Base-by-base conservation (phyloP, 1,284 basidiomycete species). In the Neonothopanus nambi region DNA sequence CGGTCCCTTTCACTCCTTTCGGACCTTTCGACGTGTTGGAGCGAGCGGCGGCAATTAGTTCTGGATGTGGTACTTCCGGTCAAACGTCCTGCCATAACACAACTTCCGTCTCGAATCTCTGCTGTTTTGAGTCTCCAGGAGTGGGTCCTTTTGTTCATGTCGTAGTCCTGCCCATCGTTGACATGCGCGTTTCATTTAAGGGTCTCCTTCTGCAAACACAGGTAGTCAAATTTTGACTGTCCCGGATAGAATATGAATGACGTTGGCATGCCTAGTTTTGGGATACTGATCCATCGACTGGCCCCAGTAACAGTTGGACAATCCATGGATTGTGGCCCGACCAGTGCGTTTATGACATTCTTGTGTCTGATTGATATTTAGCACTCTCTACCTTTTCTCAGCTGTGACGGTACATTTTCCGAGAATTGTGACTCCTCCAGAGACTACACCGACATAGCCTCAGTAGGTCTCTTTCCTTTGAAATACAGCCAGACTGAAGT, bases 301-400 rank as follows among this genome's bases (percentile, higher is more conserved):
- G 87, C 2, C 87, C 89, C 17, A 64, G 62, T 8, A 62, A 86
- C 63, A 86, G 82, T 60, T 91, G 89, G 87, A 88, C 87, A 0
- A 87, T 90, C 58, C 87, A 89, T 52, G 87, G 85, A 48, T 70
- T 89, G 42, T 89, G 87, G 87, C 83, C 84, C 6, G 85, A 88
- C 63, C 68, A 84, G 84, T 88, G 61, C 51, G 79, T 70, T 24
- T 24, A 4, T 21, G 15, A 28, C 17, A 17, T 26, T 20, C 5
- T 9, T 41, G 17, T 23, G 33, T 46, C 43, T 20, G n/a, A n/a
- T 35, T n/a, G 8, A 49, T 52, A 17, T 49, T 9, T 12, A 37
- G n/a, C n/a, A n/a, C n/a, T n/a, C 35, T 61, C 33, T 30, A 13
- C n/a, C 23, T 53, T 49, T 13, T 49, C 37, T 57, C 52, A 88